Evolutionary conservation across 2,329 filamentous ascomycete species (phyloP), one percentile per base, ranked within the genome.

Genomic region (Alternaria sp.): DNA sequence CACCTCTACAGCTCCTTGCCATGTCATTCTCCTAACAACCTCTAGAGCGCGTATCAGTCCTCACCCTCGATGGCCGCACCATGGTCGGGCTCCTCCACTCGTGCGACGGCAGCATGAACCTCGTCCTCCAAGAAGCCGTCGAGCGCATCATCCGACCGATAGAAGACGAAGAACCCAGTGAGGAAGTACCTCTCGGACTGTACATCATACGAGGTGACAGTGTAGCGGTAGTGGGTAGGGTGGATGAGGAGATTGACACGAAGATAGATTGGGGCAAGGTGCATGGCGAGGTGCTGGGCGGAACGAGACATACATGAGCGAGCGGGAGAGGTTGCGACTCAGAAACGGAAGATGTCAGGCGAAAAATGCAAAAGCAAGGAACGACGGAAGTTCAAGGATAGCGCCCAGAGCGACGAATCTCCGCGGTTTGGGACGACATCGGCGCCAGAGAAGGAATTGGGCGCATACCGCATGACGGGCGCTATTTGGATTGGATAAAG

Each of bases 131-230:
- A 69, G 86, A 92, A 68, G 93, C 95, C 5, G 84, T 93, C 65
- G 96, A 99, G 81, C 91, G 96, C 69, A 91, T 97, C 66, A 97
- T 99, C 73, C 91, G 93, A 67, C 90, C 91, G 1, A 87, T 88
- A 46, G 94, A 97, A 76, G 93, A 97, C 75, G 87, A 89, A 44
- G 93, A 97, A 72, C 88, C 90, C 1, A 96, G 91, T 46, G 88
- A 90, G 62, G 89, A 96, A 77, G 90, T 96, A 17, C 89, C 91
- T 5, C 88, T 97, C 66, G 96, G 96, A 2, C 83, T 98, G 6
- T 98, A 97, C 79, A 86, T 99, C 61, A 92, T 99, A 61, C 88
- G 96, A 64, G 96, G 96, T 56, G 96, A 99, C 79, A 97, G 96
- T 76, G 95, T 99, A 51, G 94, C 93, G 66, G 86, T 96, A 15